Conservation (phyloP, 768 basidiomycete species). For the Tylopilus subfusipes region DNA sequence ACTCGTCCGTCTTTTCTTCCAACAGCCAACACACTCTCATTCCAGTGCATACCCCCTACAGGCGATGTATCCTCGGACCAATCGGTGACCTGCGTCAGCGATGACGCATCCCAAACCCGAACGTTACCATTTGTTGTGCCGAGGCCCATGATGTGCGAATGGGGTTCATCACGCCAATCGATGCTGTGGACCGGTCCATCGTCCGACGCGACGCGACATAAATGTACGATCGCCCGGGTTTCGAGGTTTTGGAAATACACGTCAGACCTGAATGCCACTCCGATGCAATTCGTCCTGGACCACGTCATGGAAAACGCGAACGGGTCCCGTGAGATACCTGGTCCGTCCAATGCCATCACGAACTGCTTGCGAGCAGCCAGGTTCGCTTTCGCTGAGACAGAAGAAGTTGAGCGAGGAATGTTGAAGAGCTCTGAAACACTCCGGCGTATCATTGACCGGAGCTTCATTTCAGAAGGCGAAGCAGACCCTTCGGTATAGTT, state of each 20-base stretch:
- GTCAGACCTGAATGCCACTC: conserved; percentile 56
- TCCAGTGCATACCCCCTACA: conserved; percentile 43
- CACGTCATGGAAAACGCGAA: conserved; percentile 60
- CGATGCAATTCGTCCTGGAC: conserved; percentile 57
- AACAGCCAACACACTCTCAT: conserved; percentile 34
- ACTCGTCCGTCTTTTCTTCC: conserved; percentile 40
- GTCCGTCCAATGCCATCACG: conserved; percentile 59
- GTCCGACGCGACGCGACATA: conserved; percentile 40
- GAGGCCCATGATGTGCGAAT: conserved; percentile 44
- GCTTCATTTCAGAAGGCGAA: conserved; percentile 36
- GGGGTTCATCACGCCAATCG: conserved; percentile 46
- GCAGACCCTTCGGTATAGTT: conserved; percentile 44
- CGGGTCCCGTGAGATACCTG: conserved; percentile 51
- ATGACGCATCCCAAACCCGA: conserved; percentile 51
- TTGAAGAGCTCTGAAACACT: conserved; percentile 52
- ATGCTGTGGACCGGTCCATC: conserved; percentile 44
- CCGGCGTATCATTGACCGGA: conserved; percentile 47
- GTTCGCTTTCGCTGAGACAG: conserved; percentile 57
- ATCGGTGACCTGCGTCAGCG: conserved; percentile 24
- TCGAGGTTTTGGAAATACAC: conserved; percentile 63
- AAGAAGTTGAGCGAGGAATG: conserved; percentile 25
- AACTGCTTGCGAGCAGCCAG: conserved; percentile 53
- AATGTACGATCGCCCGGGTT: conserved; percentile 48
- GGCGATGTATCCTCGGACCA: conserved; percentile 36
- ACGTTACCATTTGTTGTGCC: conserved; percentile 50